phyloP scores from a whole-genome alignment of 2,329 filamentous ascomycete species.

The Paecilomyces fulvus region DNA sequence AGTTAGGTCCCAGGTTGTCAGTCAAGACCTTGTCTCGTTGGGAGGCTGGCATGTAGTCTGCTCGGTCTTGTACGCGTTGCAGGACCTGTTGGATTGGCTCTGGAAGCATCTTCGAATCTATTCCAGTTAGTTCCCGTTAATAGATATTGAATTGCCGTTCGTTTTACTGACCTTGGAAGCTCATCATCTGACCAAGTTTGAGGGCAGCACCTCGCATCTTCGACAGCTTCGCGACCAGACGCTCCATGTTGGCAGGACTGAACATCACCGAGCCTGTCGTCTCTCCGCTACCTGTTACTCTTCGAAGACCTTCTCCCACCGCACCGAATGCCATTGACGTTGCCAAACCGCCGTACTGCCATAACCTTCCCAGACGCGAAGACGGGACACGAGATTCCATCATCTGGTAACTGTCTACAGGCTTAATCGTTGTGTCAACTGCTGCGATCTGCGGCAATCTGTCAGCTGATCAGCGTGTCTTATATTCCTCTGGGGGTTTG shows the following conservation, averaged over 20 bases:
- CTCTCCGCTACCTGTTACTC: slow-evolving; percentile 61
- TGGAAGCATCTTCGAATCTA: slow-evolving; percentile 87
- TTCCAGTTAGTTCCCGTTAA: slow-evolving; percentile 2
- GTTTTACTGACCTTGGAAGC: slow-evolving; percentile 61
- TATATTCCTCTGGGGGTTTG: neutral
- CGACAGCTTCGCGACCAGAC: slow-evolving; percentile 84
- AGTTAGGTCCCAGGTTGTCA: slow-evolving; percentile 70
- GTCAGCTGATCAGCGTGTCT: slow-evolving; percentile 4
- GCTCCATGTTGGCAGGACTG: slow-evolving; percentile 83
- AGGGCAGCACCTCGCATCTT: slow-evolving; percentile 96
- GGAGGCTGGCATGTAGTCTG: slow-evolving; percentile 95
- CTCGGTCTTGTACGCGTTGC: slow-evolving; percentile 88
- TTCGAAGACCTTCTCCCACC: slow-evolving; percentile 73
- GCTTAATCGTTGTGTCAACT: slow-evolving; percentile 10
- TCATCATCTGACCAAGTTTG: slow-evolving; percentile 96
- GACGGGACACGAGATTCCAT: slow-evolving; percentile 86
- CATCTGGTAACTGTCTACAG: slow-evolving; percentile 53
- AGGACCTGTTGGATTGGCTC: slow-evolving; percentile 78
- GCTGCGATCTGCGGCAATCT: slow-evolving; percentile 16
- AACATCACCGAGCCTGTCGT: slow-evolving; percentile 69
- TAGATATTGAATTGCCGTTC: neutral
- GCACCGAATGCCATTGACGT: slow-evolving; percentile 94
- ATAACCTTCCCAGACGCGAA: slow-evolving; percentile 74
- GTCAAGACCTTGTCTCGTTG: slow-evolving; percentile 79
- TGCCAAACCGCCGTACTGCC: slow-evolving; percentile 90